Evolutionary conservation across 352 stramenopile genomes (phyloP), one percentile per base, ranked within the genome.

Genomic region (Blastocystis sp.): DNA sequence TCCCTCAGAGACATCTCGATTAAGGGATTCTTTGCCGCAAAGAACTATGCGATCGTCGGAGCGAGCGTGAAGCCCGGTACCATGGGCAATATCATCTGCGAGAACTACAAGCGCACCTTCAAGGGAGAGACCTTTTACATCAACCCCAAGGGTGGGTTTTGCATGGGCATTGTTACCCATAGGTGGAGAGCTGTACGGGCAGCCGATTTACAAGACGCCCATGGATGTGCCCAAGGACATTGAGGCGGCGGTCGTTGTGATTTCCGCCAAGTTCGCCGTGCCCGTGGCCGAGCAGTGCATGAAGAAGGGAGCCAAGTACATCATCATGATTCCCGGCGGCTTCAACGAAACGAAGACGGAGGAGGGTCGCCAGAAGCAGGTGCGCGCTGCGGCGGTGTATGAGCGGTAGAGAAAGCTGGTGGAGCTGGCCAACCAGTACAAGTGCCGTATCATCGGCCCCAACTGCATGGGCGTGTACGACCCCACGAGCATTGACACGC

Each of bases 381-480:
- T 80, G 11, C 1, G 7, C 10, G 11, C 21, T 69, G 3, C 10
- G 0, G 6, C 1, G 7, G 10, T 0, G 19, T 11, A 1, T 64
- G 14, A 54, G 57, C 9, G 21, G 21, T 80, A 80, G 78, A 10
- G 21, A 34, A 21, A 60, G 43, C 48, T 88, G 14, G 78, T 88
- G 4, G 48, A 68, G 28, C 24, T 88, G 21, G 78, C 78, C 17
- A 69, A 88, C 14, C 42, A 88, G 34, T 79, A 78, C 45, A 24
- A 68, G 24, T 76, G 64, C 48, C 78, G 78, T 78, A 77, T 88
- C 40, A 69, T 88, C 9, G 78, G 78, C 54, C 78, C 78, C 17
- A 88, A 88, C 43, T 88, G 78, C 45, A 88, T 88, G 78, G 78
- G 78, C 24, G 68, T 88, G 17, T 88, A 88, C 17, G 78, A 88